These are phyloP conservation scores for Zhuliangozyma blackwelliae DNA, from an alignment of 1,139 yeast species.

Conservation along the genomic window DNA sequence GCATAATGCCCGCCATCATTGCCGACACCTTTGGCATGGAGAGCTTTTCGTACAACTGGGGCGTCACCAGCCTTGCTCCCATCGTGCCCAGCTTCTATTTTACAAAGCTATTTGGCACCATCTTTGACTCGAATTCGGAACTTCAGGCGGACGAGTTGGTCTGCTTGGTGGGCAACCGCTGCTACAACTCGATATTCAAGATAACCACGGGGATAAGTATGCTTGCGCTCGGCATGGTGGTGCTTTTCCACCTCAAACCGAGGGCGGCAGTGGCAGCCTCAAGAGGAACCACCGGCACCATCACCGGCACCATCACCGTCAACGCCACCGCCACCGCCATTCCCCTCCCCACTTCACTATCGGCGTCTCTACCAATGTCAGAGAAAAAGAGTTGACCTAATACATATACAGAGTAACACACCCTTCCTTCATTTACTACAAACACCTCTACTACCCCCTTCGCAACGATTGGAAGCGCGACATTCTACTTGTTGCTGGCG, in stretches of 20 bases:
- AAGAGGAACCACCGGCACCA: background rate
- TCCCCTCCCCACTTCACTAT: conserved; percentile 3
- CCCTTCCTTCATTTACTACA: no score
- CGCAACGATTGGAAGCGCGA: conserved; percentile 9
- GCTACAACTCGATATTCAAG: conserved; percentile 41
- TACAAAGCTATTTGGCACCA: conserved; percentile 48
- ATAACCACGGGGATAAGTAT: conserved; percentile 29
- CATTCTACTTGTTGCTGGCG: conserved; percentile 4
- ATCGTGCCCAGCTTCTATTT: conserved; percentile 48
- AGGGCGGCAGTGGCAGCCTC: conserved; percentile 1
- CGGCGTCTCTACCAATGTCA: background rate
- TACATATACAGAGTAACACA: no score
- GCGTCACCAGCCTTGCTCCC: conserved; percentile 51
- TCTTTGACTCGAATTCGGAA: conserved; percentile 43
- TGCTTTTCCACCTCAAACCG: conserved; percentile 22
- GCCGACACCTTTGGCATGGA: conserved; percentile 56
- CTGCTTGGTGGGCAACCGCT: conserved; percentile 38
- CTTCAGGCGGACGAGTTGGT: conserved; percentile 11
- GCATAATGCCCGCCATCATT: conserved; percentile 54
- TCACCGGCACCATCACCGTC: no score
- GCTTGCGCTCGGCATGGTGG: conserved; percentile 18
- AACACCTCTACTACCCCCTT: background rate
- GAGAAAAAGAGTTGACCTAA: background rate
- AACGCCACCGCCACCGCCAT: conserved; percentile 2
- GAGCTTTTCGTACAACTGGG: conserved; percentile 56